Conservation (phyloP, 495 filamentous ascomycete species). For the Penicillium dipodomyicola region DNA sequence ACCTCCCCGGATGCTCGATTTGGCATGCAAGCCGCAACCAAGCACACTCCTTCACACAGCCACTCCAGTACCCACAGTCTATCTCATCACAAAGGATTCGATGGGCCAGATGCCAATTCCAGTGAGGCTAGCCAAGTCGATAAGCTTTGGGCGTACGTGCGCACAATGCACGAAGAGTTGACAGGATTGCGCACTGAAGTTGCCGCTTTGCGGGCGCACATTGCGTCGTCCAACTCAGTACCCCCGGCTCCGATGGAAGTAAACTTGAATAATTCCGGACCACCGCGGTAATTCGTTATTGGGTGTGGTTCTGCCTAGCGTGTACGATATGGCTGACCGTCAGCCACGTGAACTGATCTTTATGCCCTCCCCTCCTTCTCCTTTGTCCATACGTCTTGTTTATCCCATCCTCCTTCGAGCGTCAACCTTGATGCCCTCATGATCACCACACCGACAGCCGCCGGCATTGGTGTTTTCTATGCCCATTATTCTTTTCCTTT, state of each 20-base stretch:
- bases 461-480: slow-evolving; percentile 19
- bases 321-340: slow-evolving; percentile 27
- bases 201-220: slow-evolving; percentile 38
- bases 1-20: slow-evolving; percentile 48
- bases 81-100: slow-evolving; percentile 27
- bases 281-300: slow-evolving; percentile 19
- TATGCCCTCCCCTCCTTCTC: slow-evolving; percentile 2
- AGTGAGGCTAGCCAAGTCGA: slow-evolving; percentile 32
- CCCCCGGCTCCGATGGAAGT: slow-evolving; percentile 25
- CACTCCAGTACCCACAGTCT: slow-evolving; percentile 45
- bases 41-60: slow-evolving; percentile 37
- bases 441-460: slow-evolving; percentile 20
- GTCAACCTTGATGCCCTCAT: slow-evolving; percentile 21
- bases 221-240: slow-evolving; percentile 35
- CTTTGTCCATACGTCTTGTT: slow-evolving; percentile 22
- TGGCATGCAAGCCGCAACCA: slow-evolving; percentile 36
- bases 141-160: slow-evolving; percentile 48
- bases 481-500: slow-evolving; percentile 1
- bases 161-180: slow-evolving; percentile 44
- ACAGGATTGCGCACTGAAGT: slow-evolving; percentile 40
- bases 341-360: not conserved
- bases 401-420: not conserved
- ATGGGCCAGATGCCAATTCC: slow-evolving; percentile 26
- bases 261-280: slow-evolving; percentile 25
- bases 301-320: slow-evolving; percentile 15